Base-by-base conservation (phyloP, 768 basidiomycete species). In the Favolaschia claudopus region DNA sequence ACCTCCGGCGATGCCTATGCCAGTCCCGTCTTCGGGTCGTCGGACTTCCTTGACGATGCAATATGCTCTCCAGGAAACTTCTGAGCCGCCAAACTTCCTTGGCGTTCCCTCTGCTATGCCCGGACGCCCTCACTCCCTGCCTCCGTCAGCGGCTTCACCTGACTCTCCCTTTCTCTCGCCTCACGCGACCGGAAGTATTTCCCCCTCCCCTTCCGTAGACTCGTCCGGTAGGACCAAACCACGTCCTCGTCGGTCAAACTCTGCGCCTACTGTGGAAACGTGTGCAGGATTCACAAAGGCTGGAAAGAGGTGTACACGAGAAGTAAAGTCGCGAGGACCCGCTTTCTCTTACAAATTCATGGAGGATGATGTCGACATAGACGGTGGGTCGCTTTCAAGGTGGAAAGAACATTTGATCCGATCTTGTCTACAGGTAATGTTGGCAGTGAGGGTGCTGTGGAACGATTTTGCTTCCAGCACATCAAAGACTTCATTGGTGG, bases 1-100 rank as follows among this genome's bases (percentile, higher is more conserved):
- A 17, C 66, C 66, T 10, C 66, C 66, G 29, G 49, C 60, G 20
- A 67, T 67, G 63, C 63, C 66, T 2, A 64, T 65, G 60, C 66
- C 66, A 5, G 52, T 59, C 37, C 57, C 52, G 17, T 42, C 47
- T 14, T 22, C 31, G 22, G 43, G 22, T 15, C 42, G 47, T 20
- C 57, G 19, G 32, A 67, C 63, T 5, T 65, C 63, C 15, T 29
- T 64, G 60, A 67, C 66, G 12, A 67, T 67, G 66, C 66, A 67
- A 20, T 62, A 67, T 52, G 66, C 66, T 13, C 38, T 67, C 8
- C 63, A 64, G 2, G 47, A 58, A 15, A 33, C 64, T 8, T 7
- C 52, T 15, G 53, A 55, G 42, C 61, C 58, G 6, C 55, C 48
- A 37, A 59, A 25, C 38, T 62, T 58, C 56, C 60, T 60, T 6